phyloP scores from a whole-genome alignment of 768 basidiomycete genomes.

The Pulveroboletus sp. region DNA sequence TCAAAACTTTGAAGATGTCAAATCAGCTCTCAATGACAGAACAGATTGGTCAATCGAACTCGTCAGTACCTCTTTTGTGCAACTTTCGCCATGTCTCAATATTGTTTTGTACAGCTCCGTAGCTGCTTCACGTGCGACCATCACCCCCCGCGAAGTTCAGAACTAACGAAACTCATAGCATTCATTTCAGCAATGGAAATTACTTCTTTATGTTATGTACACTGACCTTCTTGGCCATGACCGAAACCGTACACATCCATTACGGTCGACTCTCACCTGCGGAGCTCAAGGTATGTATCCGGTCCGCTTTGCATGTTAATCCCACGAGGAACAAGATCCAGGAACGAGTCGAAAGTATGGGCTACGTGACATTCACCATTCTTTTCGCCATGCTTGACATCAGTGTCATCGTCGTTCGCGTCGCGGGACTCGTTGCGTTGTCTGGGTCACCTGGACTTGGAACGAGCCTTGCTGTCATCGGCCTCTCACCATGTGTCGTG shows the following conservation, averaged over 20 bases:
- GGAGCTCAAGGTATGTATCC: constrained; percentile 21
- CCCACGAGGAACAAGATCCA: neutral
- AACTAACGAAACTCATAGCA: constrained; percentile 14
- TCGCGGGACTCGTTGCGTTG: constrained; percentile 9
- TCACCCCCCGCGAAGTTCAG: neutral
- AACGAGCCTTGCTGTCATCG: constrained; percentile 8
- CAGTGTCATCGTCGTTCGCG: constrained; percentile 17
- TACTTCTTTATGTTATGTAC: constrained; percentile 11
- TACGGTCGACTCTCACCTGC: constrained; percentile 23
- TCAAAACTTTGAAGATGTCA: constrained; percentile 22
- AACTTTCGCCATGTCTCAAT: neutral
- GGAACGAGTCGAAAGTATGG: constrained; percentile 13
- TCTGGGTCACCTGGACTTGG: constrained; percentile 14
- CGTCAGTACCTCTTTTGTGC: constrained; percentile 5
- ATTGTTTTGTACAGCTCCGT: neutral
- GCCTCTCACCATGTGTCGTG: constrained; percentile 5
- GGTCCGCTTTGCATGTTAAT: neutral
- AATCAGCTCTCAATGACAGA: constrained; percentile 10
- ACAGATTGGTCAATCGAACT: constrained; percentile 22
- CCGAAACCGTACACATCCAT: constrained; percentile 16
- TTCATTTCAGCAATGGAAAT: constrained; percentile 10
- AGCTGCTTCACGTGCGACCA: constrained; percentile 9
- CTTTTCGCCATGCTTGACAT: constrained; percentile 19
- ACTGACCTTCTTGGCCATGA: constrained; percentile 15
- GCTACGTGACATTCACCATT: constrained; percentile 13